Conservation (phyloP, 1,284 basidiomycete genomes). For the Ustilago hordei region DNA sequence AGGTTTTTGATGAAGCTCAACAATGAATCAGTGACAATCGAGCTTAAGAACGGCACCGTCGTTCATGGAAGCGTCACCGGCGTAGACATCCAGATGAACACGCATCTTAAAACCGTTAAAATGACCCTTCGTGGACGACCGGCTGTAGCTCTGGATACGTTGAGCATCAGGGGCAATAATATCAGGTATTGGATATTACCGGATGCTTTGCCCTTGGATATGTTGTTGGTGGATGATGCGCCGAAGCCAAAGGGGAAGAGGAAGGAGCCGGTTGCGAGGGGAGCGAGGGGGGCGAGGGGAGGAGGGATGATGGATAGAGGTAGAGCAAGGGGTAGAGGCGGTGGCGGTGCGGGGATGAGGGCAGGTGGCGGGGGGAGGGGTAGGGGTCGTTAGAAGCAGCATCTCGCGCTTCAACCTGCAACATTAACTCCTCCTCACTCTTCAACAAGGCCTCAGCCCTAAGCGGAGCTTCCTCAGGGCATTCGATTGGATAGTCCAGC, state of each 20-base stretch:
- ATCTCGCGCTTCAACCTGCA: constrained; percentile 45
- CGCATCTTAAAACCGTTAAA: constrained; percentile 95
- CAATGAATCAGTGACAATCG: constrained; percentile 98
- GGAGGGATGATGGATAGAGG: constrained; percentile 53
- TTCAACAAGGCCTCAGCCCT: constrained; percentile 53
- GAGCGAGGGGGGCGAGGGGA: constrained; percentile 33
- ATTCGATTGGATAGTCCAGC: constrained; percentile 55
- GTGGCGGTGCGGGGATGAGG: constrained; percentile 22
- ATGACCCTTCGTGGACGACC: constrained; percentile 91
- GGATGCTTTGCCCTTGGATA: constrained; percentile 94
- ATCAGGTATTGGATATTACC: constrained; percentile 90
- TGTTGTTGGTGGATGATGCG: constrained; percentile 94
- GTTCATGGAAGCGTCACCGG: constrained; percentile 96
- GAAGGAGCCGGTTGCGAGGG: constrained; percentile 47
- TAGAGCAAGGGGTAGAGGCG: constrained; percentile 59
- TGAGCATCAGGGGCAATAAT: constrained; percentile 71
- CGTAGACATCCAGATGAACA: constrained; percentile 80
- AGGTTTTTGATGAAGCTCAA: constrained; percentile 99
- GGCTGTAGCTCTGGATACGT: constrained; percentile 74
- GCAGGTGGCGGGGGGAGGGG: constrained; percentile 31
- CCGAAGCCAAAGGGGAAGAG: constrained; percentile 85
- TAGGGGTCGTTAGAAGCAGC: constrained; percentile 20
- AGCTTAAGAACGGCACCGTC: constrained; percentile 96
- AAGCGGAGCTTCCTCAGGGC: constrained; percentile 39
- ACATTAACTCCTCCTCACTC: constrained; percentile 41